Conservation (phyloP, 2,329 filamentous ascomycete genomes). For the Madurella fahalii region DNA sequence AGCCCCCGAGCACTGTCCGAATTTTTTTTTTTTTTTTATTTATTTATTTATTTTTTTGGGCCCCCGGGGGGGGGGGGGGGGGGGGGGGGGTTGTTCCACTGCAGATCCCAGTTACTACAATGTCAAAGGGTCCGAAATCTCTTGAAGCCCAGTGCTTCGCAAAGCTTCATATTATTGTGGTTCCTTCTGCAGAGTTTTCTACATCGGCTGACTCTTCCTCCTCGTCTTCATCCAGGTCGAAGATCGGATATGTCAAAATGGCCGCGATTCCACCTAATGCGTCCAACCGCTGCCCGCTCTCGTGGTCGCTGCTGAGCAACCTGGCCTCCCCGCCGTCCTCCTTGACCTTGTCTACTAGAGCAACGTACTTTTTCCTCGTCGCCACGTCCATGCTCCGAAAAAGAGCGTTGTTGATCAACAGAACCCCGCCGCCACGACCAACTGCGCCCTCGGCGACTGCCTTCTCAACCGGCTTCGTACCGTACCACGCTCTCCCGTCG, state of each 20-base stretch:
- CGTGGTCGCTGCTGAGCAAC: constrained; percentile 88
- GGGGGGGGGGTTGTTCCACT: not conserved
- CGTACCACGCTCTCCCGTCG: constrained; percentile 88
- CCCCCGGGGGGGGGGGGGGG: too few species aligned
- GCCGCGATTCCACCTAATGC: constrained; percentile 84
- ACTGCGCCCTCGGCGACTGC: constrained; percentile 87
- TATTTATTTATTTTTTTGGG: too few species aligned
- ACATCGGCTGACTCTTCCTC: constrained; percentile 32
- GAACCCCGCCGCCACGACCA: constrained; percentile 74
- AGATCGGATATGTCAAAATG: constrained; percentile 82
- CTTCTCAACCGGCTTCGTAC: constrained; percentile 72
- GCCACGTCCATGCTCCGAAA: constrained; percentile 80
- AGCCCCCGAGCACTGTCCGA: too few species aligned
- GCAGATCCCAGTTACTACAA: not conserved
- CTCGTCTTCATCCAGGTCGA: constrained; percentile 69
- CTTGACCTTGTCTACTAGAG: constrained; percentile 81
- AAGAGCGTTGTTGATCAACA: constrained; percentile 82
- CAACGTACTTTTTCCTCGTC: constrained; percentile 75
- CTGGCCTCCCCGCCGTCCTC: constrained; percentile 81
- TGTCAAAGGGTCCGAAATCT: not conserved
- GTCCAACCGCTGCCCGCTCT: constrained; percentile 82
- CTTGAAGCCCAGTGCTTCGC: not conserved
- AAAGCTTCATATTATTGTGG: constrained; percentile 27
- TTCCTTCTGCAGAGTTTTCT: constrained; percentile 10
- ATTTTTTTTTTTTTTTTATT: too few species aligned